Conservation (phyloP, 2,329 filamentous ascomycete genomes). For the Ophiostoma sp. region DNA sequence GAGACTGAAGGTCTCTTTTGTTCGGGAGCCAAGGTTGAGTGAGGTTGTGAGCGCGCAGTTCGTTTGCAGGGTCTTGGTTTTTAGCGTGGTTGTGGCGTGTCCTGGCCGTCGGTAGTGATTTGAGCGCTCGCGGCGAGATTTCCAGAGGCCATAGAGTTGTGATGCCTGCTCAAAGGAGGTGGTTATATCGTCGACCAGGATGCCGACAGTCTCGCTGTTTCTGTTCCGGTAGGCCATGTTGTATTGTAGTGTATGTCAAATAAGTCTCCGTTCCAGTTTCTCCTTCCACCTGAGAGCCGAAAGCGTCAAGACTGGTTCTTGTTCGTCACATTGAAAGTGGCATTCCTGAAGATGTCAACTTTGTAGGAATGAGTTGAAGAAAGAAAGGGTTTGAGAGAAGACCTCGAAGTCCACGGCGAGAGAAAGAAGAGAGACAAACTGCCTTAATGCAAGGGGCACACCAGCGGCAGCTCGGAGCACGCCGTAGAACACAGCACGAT, state of each 20-base stretch:
- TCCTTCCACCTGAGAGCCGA: neutral
- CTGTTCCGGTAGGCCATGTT: neutral
- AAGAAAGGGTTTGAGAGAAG: neutral
- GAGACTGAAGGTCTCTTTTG: constrained; percentile 39
- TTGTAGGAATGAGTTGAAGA: neutral
- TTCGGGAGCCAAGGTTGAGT: constrained; percentile 36
- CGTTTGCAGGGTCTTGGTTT: neutral
- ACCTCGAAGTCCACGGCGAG: neutral
- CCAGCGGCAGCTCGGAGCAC: neutral
- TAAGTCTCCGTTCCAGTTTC: neutral
- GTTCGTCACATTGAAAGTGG: neutral
- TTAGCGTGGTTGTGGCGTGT: constrained; percentile 19
- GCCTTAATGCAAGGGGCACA: neutral
- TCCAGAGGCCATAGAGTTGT: constrained; percentile 41
- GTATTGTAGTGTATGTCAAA: neutral
- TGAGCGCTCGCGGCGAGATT: constrained; percentile 35
- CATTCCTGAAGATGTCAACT: neutral
- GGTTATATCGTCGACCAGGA: constrained; percentile 36
- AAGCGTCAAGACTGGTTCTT: neutral
- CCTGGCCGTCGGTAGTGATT: constrained; percentile 39
- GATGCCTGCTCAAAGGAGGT: constrained; percentile 37
- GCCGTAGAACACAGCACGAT: constrained; percentile 1
- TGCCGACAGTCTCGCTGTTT: constrained; percentile 30
- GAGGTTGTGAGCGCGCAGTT: constrained; percentile 41
- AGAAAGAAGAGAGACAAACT: neutral